Evolutionary conservation across 225 moss, liverwort and hornwort species (phyloP).

Genomic region (Sphagnum contortum): DNA sequence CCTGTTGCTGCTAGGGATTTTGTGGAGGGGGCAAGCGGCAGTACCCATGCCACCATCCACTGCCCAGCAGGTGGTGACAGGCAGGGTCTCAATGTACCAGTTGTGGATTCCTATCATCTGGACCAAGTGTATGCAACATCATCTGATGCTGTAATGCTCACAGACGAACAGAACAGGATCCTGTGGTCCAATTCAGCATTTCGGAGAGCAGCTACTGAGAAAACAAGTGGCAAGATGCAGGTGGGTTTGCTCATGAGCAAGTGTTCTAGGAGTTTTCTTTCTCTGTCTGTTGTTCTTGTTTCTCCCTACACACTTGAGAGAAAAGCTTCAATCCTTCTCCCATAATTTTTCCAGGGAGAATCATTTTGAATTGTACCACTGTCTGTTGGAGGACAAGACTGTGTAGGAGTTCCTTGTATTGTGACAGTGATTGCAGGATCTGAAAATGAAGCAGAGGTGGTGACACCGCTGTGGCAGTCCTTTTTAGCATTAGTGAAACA

Average conservation of each 20-base stretch:
- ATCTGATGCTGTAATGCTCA: slow-evolving; percentile 62
- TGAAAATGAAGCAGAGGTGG: too few relatives aligned
- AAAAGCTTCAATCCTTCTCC: too few relatives aligned
- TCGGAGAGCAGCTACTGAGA: slow-evolving; percentile 43
- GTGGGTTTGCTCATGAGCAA: slow-evolving; percentile 6
- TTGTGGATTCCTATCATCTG: slow-evolving; percentile 36
- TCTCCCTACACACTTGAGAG: too few relatives aligned
- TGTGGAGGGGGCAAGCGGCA: slow-evolving; percentile 5
- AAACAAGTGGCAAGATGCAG: slow-evolving; percentile 42
- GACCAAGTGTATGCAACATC: slow-evolving; percentile 57
- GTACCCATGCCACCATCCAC: slow-evolving; percentile 5
- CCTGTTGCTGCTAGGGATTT: slow-evolving; percentile 1
- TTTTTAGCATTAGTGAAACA: too few relatives aligned
- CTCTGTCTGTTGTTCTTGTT: too few relatives aligned
- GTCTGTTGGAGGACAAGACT: too few relatives aligned
- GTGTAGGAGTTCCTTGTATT: too few relatives aligned
- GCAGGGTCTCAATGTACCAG: slow-evolving; percentile 6
- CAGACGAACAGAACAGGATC: slow-evolving; percentile 27
- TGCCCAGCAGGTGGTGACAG: slow-evolving; percentile 8
- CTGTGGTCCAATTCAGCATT: slow-evolving; percentile 69
- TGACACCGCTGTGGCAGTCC: too few relatives aligned
- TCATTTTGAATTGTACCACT: too few relatives aligned
- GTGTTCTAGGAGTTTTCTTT: too few relatives aligned
- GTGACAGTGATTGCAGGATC: too few relatives aligned
- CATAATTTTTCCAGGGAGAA: too few relatives aligned